Evolutionary conservation across 2,329 filamentous ascomycete species (phyloP).

Genomic region (Penicillium nordicum): DNA sequence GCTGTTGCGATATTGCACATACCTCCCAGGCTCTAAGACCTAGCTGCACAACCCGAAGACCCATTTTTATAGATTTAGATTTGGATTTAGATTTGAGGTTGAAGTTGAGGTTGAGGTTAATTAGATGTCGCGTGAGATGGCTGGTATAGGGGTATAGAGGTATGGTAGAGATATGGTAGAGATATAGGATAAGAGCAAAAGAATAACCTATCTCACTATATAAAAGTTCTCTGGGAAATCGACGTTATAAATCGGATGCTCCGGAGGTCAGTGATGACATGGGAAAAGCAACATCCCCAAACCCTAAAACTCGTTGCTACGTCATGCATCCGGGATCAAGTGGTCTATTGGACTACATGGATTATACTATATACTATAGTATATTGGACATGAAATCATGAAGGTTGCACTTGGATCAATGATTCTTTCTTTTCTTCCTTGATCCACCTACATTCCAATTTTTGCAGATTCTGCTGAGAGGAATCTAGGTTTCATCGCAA

Average conservation of each 20-base stretch:
- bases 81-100: constrained; percentile 6
- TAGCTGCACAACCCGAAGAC: constrained; percentile 26
- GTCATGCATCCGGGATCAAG: constrained; percentile 30
- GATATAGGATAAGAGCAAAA: background rate
- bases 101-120: background rate
- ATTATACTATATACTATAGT: background rate
- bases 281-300: constrained; percentile 18
- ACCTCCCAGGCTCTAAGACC: constrained; percentile 36
- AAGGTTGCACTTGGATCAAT: constrained; percentile 10
- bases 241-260: constrained; percentile 30
- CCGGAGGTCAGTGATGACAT: constrained; percentile 32
- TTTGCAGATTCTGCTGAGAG: background rate
- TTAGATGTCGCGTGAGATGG: constrained; percentile 5
- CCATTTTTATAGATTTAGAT: constrained; percentile 20
- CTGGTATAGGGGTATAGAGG: background rate
- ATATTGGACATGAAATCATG: constrained; percentile 10
- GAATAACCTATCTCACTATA: background rate
- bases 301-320: constrained; percentile 24
- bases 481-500: background rate
- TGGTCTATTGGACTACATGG: constrained; percentile 6
- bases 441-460: background rate
- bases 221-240: background rate
- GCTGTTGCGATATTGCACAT: constrained; percentile 5
- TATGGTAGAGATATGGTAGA: background rate
- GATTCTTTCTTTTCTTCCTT: background rate